These are phyloP conservation scores for Teratosphaeria gauchensis DNA, from an alignment of 2,329 filamentous ascomycete species.

Conservation along the genomic window DNA sequence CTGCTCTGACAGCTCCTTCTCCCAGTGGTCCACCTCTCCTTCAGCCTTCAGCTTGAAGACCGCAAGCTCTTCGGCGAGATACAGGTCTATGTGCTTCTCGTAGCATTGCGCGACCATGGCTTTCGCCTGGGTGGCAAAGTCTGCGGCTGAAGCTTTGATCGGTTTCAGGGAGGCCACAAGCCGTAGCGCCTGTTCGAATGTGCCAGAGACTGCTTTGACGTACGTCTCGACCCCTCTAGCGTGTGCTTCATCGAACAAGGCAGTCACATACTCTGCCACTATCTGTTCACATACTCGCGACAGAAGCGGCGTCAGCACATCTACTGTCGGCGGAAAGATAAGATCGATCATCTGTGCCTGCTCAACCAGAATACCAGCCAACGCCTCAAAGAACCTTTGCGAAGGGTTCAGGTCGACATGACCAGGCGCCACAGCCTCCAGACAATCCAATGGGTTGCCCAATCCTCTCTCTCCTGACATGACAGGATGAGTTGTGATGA, in stretches of 20 bases:
- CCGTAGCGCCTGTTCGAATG: slow-evolving; percentile 76
- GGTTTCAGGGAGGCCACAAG: slow-evolving; percentile 64
- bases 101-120: slow-evolving; percentile 64
- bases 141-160: slow-evolving; percentile 51
- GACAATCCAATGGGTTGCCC: slow-evolving; percentile 69
- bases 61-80: slow-evolving; percentile 83
- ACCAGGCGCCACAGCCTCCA: slow-evolving; percentile 58
- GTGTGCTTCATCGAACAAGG: slow-evolving; percentile 80
- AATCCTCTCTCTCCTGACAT: slow-evolving; percentile 64
- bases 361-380: slow-evolving; percentile 70
- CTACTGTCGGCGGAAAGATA: slow-evolving; percentile 63
- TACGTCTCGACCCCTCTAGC: slow-evolving; percentile 66
- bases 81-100: slow-evolving; percentile 87
- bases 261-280: slow-evolving; percentile 74
- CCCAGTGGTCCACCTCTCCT: slow-evolving; percentile 72
- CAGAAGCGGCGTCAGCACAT: slow-evolving; percentile 68
- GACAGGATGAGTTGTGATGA: slow-evolving; percentile 75
- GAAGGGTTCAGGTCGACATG: slow-evolving; percentile 70
- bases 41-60: slow-evolving; percentile 71
- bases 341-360: slow-evolving; percentile 70
- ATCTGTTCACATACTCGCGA: slow-evolving; percentile 75
- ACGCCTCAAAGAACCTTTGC: slow-evolving; percentile 64
- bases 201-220: slow-evolving; percentile 72
- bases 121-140: slow-evolving; percentile 56
- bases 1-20: slow-evolving; percentile 82